Evolutionary conservation across 148 eudicot species (phyloP), one percentile per base, ranked within the genome.

Genomic region (Chenopodium album): DNA sequence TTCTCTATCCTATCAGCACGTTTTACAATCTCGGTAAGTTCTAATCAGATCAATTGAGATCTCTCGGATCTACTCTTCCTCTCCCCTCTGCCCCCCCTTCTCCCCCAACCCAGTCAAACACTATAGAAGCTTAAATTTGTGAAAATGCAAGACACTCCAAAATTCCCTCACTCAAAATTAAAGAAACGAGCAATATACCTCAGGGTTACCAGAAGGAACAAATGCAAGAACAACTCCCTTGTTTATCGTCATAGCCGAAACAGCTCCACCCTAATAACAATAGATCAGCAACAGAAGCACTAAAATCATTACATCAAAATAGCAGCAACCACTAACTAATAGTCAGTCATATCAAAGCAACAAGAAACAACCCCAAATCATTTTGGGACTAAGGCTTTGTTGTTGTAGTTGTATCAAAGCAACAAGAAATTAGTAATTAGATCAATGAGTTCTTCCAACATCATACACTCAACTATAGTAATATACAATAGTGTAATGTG

Each of bases 181-280:
- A 8, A 63, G 32, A 69, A 73, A 79, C 72, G 74, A 63, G 78
- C 37, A 65, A 13, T 64, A 64, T 79, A 94, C 99, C 98, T 94
- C 91, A 78, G 93, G 84, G 83, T 88, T 92, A 54, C 84, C 85
- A 82, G 98, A 94, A 83, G 98, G 97, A 81, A 96, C 95, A 90
- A 96, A 94, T 8, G 98, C 99, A 71, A 96, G 94, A 80, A 96
- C 90, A 79, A 94, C 86, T 34, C 99, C 99, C 91, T 84, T 87
- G 80, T 94, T 90, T 76, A 96, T 90, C 23, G 98, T 91, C 97
- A 96, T 94, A 71, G 99, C 98, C 26, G 97, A 92, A 86, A 96
- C 99, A 69, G 82, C 87, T 85, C 99, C 99, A 81, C 99, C 99
- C 99, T 94, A 86, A 75, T 62, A 80, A 74, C 59, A 87, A 77